These are phyloP conservation scores for Ceratobasidium sp. DNA, from an alignment of 1,284 basidiomycete genomes.

Conservation along the genomic window DNA sequence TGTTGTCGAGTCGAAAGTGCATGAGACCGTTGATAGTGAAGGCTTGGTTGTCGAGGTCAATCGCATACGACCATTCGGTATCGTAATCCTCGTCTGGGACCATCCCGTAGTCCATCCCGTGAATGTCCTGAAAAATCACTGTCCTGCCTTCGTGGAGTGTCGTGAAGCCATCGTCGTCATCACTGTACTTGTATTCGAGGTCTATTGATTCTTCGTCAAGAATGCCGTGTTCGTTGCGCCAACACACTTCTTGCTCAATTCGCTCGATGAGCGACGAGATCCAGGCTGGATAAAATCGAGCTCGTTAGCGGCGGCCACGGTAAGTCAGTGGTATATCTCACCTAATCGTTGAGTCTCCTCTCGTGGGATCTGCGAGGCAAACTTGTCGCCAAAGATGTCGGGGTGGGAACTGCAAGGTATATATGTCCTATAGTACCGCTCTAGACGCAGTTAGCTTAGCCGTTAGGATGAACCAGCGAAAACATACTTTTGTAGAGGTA, in stretches of 20 bases:
- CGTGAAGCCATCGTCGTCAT: not conserved
- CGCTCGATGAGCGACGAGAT: not conserved
- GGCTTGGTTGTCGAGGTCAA: constrained; percentile 2
- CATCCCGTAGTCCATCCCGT: not conserved
- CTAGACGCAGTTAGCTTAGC: not conserved
- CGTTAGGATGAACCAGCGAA: not conserved
- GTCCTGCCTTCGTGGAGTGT: not conserved
- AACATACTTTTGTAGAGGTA: not conserved
- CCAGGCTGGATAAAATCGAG: not conserved
- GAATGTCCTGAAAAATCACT: not conserved
- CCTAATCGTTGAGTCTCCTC: not conserved
- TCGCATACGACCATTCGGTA: not conserved
- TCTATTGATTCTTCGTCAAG: not conserved
- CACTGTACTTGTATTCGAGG: not conserved
- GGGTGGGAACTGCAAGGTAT: not conserved
- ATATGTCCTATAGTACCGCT: constrained; percentile 14
- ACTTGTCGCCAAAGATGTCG: not conserved
- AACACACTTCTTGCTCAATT: not conserved
- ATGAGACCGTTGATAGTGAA: constrained; percentile 1
- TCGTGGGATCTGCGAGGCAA: not conserved
- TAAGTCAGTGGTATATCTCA: not conserved
- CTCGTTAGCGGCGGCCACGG: not conserved
- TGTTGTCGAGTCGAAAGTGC: constrained; percentile 5
- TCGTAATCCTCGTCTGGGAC: not conserved
- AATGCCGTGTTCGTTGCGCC: not conserved